Conservation (phyloP, 1,284 basidiomycete genomes). For the Neolentinus lepideus region DNA sequence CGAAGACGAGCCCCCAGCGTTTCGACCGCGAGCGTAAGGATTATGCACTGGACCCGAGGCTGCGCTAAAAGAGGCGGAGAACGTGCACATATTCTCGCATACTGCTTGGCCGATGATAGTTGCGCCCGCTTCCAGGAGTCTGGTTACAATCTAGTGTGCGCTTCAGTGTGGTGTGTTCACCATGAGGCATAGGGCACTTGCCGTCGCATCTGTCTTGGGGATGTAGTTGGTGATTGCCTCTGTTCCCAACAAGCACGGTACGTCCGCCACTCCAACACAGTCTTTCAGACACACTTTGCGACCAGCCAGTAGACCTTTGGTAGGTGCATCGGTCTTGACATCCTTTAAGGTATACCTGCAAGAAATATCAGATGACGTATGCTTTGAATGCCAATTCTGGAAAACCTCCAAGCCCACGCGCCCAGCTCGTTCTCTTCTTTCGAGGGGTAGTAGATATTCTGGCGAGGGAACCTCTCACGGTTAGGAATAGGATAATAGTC, state of each 20-base stretch:
- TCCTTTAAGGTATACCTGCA: conserved; percentile 2
- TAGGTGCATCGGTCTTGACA: conserved; percentile 1
- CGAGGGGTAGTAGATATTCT: not conserved
- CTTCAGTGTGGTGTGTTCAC: not conserved
- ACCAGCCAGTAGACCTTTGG: not conserved
- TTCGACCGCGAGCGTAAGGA: conserved; percentile 34
- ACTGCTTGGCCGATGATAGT: conserved; percentile 33
- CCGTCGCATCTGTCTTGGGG: conserved; percentile 33
- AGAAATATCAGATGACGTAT: not conserved
- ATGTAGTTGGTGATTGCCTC: conserved; percentile 24
- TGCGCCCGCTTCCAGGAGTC: conserved; percentile 36
- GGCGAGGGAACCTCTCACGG: conserved; percentile 1
- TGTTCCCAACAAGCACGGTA: conserved; percentile 31
- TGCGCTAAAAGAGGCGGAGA: conserved; percentile 29
- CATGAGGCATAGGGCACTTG: conserved; percentile 11
- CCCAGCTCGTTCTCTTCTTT: conserved; percentile 1
- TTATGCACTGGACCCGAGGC: conserved; percentile 35
- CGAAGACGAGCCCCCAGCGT: conserved; percentile 36
- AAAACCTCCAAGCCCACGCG: conserved; percentile 3
- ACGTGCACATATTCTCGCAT: conserved; percentile 33
- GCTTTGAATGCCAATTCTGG: not conserved
- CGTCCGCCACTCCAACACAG: conserved; percentile 29
- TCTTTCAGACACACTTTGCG: conserved; percentile 18
- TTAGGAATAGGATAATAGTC: conserved; percentile 3
- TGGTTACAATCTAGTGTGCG: conserved; percentile 22